Percentiles rank a stretch among this genome's conserved stretches.
Evolutionary conservation across 257 asterid species (phyloP).

Genomic region (Thymus mandschuricus): DNA sequence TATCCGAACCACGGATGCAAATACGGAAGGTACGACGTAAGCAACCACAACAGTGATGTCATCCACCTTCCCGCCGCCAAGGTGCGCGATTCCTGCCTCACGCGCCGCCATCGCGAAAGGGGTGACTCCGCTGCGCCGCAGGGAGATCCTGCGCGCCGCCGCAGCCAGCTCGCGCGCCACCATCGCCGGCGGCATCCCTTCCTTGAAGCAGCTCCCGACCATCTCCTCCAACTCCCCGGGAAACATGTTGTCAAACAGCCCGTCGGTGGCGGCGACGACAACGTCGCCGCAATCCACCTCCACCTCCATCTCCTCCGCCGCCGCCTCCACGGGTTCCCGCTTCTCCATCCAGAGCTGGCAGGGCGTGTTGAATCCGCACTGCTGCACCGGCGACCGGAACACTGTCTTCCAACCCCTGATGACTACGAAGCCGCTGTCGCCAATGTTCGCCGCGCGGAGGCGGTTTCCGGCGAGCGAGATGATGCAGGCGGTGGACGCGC

Average conservation of each 20-base stretch:
- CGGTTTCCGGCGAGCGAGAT: not conserved
- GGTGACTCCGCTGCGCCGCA: not conserved
- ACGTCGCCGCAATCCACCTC: conserved; percentile 42
- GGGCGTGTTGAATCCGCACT: conserved; percentile 16
- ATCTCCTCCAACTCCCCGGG: conserved; percentile 31
- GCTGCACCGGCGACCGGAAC: conserved; percentile 20
- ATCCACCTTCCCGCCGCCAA: conserved; percentile 60
- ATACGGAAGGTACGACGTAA: not conserved
- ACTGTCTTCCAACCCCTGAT: not conserved
- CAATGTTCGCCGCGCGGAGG: conserved; percentile 12
- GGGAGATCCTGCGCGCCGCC: conserved; percentile 13
- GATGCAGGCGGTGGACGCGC: conserved; percentile 34
- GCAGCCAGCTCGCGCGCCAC: conserved; percentile 24
- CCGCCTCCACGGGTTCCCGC: not conserved
- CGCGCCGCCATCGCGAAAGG: conserved; percentile 42
- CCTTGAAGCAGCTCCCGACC: conserved; percentile 16
- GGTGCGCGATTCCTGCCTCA: conserved; percentile 21
- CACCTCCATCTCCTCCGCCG: conserved; percentile 34
- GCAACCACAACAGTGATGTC: conserved; percentile 57
- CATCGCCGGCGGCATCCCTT: not conserved
- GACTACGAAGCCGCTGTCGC: conserved; percentile 29
- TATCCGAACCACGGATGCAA: not conserved
- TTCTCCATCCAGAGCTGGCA: not conserved
- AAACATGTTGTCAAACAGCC: conserved; percentile 50
- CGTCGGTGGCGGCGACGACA: conserved; percentile 51